Evolutionary conservation across 192 early-diverging fungal species (phyloP).

Genomic region (Dispira simplex): DNA sequence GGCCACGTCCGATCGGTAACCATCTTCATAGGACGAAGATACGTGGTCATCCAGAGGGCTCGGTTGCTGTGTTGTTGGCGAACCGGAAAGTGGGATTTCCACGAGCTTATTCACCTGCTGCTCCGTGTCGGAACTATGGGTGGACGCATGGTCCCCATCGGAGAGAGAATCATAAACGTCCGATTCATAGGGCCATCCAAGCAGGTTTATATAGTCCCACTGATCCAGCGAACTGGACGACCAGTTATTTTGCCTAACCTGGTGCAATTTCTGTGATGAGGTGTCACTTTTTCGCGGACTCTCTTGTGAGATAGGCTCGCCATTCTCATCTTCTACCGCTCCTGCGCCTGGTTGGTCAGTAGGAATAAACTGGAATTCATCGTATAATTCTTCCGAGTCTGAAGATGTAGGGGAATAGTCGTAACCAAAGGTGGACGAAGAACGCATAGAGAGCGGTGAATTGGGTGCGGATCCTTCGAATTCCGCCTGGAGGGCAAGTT

Average conservation of each 20-base stretch:
- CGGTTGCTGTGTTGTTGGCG: neutral
- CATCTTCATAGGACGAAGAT: slow-evolving; percentile 1
- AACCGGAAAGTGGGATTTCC: neutral
- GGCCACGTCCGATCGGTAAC: neutral
- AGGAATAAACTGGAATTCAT: slow-evolving; percentile 7
- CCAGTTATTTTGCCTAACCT: neutral
- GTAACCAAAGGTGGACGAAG: slow-evolving; percentile 9
- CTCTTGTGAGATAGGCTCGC: neutral
- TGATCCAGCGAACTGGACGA: slow-evolving; percentile 11
- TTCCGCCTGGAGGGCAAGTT: neutral
- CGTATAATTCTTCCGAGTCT: slow-evolving; percentile 8
- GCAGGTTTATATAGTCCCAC: neutral
- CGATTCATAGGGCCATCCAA: neutral
- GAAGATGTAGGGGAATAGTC: slow-evolving; percentile 10
- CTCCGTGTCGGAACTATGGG: neutral
- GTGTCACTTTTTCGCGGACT: neutral
- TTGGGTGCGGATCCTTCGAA: neutral
- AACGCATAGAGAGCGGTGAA: neutral
- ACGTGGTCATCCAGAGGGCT: neutral
- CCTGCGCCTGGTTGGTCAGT: neutral
- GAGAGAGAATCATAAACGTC: slow-evolving; percentile 1
- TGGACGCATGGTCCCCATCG: neutral
- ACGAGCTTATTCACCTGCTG: neutral
- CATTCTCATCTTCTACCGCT: neutral
- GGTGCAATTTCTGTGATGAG: too few relatives aligned